Base-by-base conservation (phyloP, 768 basidiomycete genomes). In the Termitomyces eurrhizus region DNA sequence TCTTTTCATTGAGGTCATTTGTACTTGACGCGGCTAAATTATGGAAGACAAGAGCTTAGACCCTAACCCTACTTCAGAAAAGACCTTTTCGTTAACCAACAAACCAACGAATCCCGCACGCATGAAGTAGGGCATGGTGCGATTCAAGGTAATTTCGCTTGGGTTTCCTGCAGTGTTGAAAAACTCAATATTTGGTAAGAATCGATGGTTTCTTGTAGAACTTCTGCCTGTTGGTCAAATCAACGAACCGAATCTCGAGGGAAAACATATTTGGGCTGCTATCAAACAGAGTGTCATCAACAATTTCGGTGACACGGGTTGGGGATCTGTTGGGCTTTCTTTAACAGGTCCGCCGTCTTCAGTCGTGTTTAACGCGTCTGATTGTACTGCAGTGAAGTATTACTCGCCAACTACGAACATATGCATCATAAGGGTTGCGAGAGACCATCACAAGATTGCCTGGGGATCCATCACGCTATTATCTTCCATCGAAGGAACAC, bases 141-240 rank as follows among this genome's bases (percentile, higher is more conserved):
- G 68, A 56, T 69, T 69, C 62, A 67, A 69, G 64, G 68, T 68
- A 49, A 26, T 35, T 7, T 35, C 8, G 3, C 24, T 2, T 4
- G 11, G 33, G 14, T 36, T 18, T n/a, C 35, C 24, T n/a, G 39
- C 21, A 2, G 7, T 9, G 41, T 4, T 3, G 41, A 13, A 32
- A 14, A 37, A 37, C 29, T 54, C 2, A 39, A 52, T n/a, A 4
- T 6, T 16, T 21, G 52, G 57, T 48, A 44, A 93, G 92, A 95
- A 94, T 70, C 84, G 93, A 41, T 94, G 93, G 90, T 73, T 95
- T 12, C 84, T 96, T 36, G 86, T 94, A 57, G 93, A 96, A 72
- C 87, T 95, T 67, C 81, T 95, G 41, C 75, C 80, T 1, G 70
- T 82, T 9, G 70, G 74, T 24, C 64, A 69, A 69, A 60, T 70